Conservation (phyloP, 805 yeast genomes). For the Lipomyces spencermartinsiae region DNA sequence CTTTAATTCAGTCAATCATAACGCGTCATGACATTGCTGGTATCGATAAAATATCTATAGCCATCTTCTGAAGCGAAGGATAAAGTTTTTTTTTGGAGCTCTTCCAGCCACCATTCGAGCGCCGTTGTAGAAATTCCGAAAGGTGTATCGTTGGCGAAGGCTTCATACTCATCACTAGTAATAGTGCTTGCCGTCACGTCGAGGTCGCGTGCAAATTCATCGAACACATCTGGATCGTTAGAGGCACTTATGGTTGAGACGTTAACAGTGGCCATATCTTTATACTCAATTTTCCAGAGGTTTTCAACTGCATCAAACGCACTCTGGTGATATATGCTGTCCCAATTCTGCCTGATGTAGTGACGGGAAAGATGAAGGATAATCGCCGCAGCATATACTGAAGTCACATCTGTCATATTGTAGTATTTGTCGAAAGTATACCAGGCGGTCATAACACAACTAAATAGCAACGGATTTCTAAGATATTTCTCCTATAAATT, state of each 20-base stretch:
- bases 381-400: slow-evolving; percentile 6
- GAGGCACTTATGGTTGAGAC: background rate
- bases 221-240: background rate
- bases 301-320: background rate
- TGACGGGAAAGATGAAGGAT: background rate
- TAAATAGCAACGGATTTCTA: background rate
- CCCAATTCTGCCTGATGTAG: no score
- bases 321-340: no score
- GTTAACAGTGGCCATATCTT: background rate
- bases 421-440: background rate
- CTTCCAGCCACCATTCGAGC: no score
- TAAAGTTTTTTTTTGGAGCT: no score
- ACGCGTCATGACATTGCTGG: no score
- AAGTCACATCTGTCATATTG: slow-evolving; percentile 6
- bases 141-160: no score
- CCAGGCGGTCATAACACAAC: background rate
- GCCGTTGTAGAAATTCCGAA: no score
- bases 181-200: slow-evolving; percentile 2
- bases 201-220: slow-evolving; percentile 4
- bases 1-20: no score
- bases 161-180: no score
- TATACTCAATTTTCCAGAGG: slow-evolving; percentile 1
- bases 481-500: no score
- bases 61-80: no score
- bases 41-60: no score